Conservation (phyloP, 2,329 filamentous ascomycete species). For the Exserohilum turcica region DNA sequence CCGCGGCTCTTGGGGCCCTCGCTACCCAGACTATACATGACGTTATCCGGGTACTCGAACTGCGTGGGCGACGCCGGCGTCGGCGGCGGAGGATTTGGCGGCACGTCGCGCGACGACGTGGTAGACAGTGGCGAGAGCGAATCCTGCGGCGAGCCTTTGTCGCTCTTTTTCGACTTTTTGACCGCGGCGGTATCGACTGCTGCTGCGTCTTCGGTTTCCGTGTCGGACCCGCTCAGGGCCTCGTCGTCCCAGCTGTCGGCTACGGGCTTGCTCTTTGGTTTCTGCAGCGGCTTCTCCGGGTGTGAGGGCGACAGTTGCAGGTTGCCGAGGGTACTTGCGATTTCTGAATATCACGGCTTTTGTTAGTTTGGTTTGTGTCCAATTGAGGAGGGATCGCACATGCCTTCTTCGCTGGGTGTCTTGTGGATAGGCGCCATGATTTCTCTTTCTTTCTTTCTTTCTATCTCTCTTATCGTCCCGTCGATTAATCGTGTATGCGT, state of each 20-base stretch:
- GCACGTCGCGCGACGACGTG: slow-evolving; percentile 8
- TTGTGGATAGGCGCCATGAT: slow-evolving; percentile 17
- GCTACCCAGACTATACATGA: slow-evolving; percentile 19
- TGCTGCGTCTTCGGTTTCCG: slow-evolving; percentile 34
- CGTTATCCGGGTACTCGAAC: slow-evolving; percentile 41
- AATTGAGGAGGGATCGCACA: neutral
- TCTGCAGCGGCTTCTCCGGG: slow-evolving; percentile 38
- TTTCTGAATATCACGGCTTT: slow-evolving; percentile 30
- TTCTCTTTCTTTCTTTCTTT: neutral
- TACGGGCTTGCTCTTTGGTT: slow-evolving; percentile 50
- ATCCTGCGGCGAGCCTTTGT: slow-evolving; percentile 8
- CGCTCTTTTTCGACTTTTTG: neutral
- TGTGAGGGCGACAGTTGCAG: slow-evolving; percentile 44
- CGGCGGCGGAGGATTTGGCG: slow-evolving; percentile 41
- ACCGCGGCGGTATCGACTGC: neutral
- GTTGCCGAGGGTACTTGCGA: slow-evolving; percentile 44
- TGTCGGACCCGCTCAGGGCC: slow-evolving; percentile 56
- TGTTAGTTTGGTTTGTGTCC: neutral
- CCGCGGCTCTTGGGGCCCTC: slow-evolving; percentile 28
- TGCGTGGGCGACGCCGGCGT: slow-evolving; percentile 44
- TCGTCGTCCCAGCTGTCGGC: slow-evolving; percentile 84
- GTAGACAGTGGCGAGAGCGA: slow-evolving; percentile 28
- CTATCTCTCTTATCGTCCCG: too few species aligned
- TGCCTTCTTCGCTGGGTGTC: slow-evolving; percentile 18
- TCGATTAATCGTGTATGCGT: neutral